Base-by-base conservation (phyloP, 805 yeast species). In the Candida maesae region DNA sequence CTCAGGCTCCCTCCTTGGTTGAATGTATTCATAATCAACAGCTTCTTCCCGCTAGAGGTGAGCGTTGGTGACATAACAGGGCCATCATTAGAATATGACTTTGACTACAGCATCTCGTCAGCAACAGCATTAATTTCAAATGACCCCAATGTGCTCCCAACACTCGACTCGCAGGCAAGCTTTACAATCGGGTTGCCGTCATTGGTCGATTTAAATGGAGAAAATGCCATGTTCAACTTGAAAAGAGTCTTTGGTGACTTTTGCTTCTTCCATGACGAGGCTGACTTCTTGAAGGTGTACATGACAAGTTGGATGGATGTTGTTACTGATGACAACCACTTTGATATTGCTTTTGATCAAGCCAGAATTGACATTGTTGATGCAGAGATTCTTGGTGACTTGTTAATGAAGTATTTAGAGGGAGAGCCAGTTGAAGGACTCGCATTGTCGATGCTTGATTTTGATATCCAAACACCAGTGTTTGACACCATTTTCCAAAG, bases 381-480 rank as follows among this genome's bases (percentile, higher is more conserved):
- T 31, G 51, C 50, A 4, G 37, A 35, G 0, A 31, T 41, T 10
- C 10, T 25, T 13, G 21, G 52, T 20, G 24, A 32, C 2, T 14
- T 57, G 12, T 12, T 44, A 34, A 13, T 30, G 29, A 19, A 31
- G 19, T 46, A 23, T 25, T 11, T 46, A 14, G 19, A 19, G 23
- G 49, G 51, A n/a, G 25, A 45, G 36, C 3, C 13, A 1, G 20
- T 51, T 6, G 36, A 25, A 2, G 18, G 54, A 3, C 4, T 17
- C 6, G 36, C 40, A 1, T 34, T 35, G 16, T 16, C 49, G 0
- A n/a, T 38, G 20, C 16, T 57, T 18, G 60, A 57, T 39, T 23
- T 50, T 7, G 45, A 44, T 23, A 29, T 61, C 4, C 46, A 40
- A 12, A 55, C 64, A 2, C 51, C 61, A 1, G 42, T 63, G 6